phyloP scores from a whole-genome alignment of 192 early-diverging fungal genomes.

The Linnemannia exigua region DNA sequence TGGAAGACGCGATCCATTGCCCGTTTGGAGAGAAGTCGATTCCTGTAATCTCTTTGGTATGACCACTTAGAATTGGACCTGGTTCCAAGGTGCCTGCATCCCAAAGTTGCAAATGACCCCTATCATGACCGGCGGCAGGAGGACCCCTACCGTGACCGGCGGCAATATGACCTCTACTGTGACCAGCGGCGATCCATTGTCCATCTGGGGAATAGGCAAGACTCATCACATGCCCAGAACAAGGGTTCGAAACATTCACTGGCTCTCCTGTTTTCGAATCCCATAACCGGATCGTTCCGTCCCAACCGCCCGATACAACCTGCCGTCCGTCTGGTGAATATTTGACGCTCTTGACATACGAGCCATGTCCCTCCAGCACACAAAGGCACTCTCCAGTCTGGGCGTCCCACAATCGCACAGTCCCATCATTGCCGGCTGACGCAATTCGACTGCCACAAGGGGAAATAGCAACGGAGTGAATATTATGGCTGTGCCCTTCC shows the following conservation, averaged over 20 bases:
- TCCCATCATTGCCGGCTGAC: neutral
- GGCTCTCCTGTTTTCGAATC: neutral
- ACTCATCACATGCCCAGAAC: neutral
- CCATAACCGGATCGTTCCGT: conserved; percentile 8
- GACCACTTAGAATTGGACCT: neutral
- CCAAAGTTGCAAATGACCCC: neutral
- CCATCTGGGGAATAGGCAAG: neutral
- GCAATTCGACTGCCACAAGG: neutral
- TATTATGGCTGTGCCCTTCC: neutral
- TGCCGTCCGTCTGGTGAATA: conserved; percentile 12
- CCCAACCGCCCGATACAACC: neutral
- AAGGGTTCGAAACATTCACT: neutral
- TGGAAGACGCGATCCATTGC: neutral
- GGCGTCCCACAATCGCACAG: neutral
- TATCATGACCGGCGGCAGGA: neutral
- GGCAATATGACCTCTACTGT: neutral
- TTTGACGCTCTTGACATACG: neutral
- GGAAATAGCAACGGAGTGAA: neutral
- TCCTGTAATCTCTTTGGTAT: neutral
- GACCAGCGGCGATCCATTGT: neutral
- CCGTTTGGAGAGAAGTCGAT: conserved; percentile 9
- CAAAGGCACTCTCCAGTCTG: neutral
- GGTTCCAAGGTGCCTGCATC: neutral
- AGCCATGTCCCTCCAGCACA: neutral
- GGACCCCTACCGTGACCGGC: too few relatives aligned